Evolutionary conservation across 164 flowering plant genomes (phyloP), one percentile per base, ranked within the genome.

Genomic region (Cinnamomum micranthum): DNA sequence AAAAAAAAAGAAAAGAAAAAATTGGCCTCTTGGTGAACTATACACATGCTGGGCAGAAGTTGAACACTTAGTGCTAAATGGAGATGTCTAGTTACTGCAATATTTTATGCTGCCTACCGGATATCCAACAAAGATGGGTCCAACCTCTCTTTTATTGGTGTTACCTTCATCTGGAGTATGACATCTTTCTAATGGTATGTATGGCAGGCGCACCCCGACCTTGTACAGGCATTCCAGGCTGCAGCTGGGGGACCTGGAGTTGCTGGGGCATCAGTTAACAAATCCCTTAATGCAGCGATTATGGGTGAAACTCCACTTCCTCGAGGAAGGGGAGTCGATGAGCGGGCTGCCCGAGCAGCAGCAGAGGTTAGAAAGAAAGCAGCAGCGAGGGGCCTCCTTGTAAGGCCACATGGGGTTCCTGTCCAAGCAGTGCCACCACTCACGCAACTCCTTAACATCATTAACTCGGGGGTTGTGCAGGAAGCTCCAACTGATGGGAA

Each of bases 281-380:
- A 87, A 79, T 77, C 92, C 59, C 68, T 87, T 1, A 88, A 84
- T 83, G 84, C 91, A 33, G 86, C 90, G 22, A 65, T 84, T 2
- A 72, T 87, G 51, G 93, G 91, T 15, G 95, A 90, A 74, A 69
- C 80, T 68, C 47, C 47, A 2, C 71, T 87, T 65, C 88, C 97
- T 51, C 91, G 98, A 55, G 98, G 97, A 6, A 83, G 97, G 71
- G 97, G 95, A 23, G 82, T 89, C 28, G 98, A 94, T 77, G 98
- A 94, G 76, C 83, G 98, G 72, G 95, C 93, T 67, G 94, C 95
- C 19, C 92, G 97, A 68, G 95, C 96, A 25, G 91, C 92, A 13
- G 97, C 92, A 58, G 98, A 89, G 71, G 92, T 78, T 11, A 81
- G 93, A 75, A 93, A 92, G 83, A 95, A 92, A 77, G 96, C 98